These are phyloP conservation scores for Apophysomyces variabilis DNA, from an alignment of 371 early-diverging fungal species.

Conservation along the genomic window DNA sequence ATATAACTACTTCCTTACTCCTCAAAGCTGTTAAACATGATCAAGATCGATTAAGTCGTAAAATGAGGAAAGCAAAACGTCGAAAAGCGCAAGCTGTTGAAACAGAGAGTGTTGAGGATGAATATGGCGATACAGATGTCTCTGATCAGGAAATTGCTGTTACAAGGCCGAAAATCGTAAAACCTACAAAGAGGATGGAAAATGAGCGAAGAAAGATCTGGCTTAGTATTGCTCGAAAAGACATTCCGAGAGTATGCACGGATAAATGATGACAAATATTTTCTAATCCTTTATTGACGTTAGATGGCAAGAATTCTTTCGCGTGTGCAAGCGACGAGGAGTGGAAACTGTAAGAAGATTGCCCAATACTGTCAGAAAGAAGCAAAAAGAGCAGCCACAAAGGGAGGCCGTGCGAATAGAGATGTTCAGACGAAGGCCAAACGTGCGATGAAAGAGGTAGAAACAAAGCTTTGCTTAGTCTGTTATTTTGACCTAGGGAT, in stretches of 20 bases:
- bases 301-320: constrained; percentile 61
- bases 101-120: constrained; percentile 1
- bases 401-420: constrained; percentile 46
- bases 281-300: neutral
- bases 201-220: constrained; percentile 43
- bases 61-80: constrained; percentile 16
- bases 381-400: constrained; percentile 52
- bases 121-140: constrained; percentile 10
- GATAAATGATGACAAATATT: neutral
- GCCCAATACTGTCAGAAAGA: constrained; percentile 66
- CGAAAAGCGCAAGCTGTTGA: constrained; percentile 11
- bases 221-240: constrained; percentile 52
- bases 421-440: constrained; percentile 53
- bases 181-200: constrained; percentile 28
- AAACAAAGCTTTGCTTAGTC: neutral
- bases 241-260: constrained; percentile 46
- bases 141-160: constrained; percentile 4
- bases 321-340: constrained; percentile 54
- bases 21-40: constrained; percentile 32
- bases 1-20: constrained; percentile 15
- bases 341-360: constrained; percentile 64
- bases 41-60: constrained; percentile 31
- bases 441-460: constrained; percentile 50
- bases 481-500: neutral
- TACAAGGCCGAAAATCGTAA: constrained; percentile 10